Conservation (phyloP, 2,329 filamentous ascomycete species). For the Pseudomassariella vexata region DNA sequence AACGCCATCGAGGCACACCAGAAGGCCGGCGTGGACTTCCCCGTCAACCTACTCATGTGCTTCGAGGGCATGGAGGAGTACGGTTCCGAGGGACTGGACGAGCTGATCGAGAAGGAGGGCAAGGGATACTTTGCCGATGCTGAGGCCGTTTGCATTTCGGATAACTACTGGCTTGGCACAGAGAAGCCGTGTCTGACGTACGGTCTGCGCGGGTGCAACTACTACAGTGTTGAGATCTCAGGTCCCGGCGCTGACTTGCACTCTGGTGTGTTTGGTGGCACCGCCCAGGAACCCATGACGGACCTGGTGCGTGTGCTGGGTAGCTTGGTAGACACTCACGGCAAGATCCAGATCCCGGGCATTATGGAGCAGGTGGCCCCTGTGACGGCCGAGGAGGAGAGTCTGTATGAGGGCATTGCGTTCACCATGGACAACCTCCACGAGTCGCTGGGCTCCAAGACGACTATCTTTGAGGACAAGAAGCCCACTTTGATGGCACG, state of each 20-base stretch:
- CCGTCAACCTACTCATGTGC: constrained; percentile 97
- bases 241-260: constrained; percentile 92
- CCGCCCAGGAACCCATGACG: constrained; percentile 97
- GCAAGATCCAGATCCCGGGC: constrained; percentile 91
- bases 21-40: constrained; percentile 89
- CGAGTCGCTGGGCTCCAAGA: constrained; percentile 84
- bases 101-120: constrained; percentile 85
- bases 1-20: constrained; percentile 98
- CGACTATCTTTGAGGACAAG: constrained; percentile 81
- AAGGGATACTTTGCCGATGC: constrained; percentile 93
- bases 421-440: constrained; percentile 97
- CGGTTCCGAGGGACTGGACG: constrained; percentile 91
- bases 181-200: constrained; percentile 98
- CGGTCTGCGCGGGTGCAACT: constrained; percentile 94
- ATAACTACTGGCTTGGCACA: constrained; percentile 99
- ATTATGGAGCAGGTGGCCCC: constrained; percentile 90
- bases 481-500: constrained; percentile 90
- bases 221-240: constrained; percentile 88
- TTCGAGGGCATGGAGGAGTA: constrained; percentile 99
- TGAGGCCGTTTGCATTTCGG: constrained; percentile 95
- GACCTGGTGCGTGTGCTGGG: constrained; percentile 80
- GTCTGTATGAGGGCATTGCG: constrained; percentile 81
- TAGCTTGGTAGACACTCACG: constrained; percentile 79
- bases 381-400: constrained; percentile 77
- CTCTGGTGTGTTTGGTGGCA: constrained; percentile 94